Base-by-base conservation (phyloP, 2,329 filamentous ascomycete species). In the Colletotrichum scovillei region DNA sequence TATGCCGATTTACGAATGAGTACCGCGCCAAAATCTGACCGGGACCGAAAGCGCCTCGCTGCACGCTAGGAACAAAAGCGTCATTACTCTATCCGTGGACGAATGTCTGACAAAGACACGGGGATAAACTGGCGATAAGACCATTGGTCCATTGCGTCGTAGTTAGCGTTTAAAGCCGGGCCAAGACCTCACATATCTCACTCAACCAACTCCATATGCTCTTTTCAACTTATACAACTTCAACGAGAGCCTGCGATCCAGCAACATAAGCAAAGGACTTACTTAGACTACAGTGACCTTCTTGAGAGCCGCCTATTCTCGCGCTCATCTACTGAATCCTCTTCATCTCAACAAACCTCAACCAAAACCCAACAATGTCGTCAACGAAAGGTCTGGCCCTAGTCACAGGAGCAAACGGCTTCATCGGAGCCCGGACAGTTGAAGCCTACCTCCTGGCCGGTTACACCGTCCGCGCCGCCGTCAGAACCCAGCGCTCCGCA, bases 381-480 rank as follows among this genome's bases (percentile, higher is more conserved):
- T 62, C 67, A 24, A 22, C 16, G 3, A 57, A 72, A 59, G 67
- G 71, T 5, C 60, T 73, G 12, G 79, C 81, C 14, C 78, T 82
- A 12, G 78, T 85, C 22, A 83, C 83, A 0, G 83, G 83, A 32
- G 81, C 82, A 67, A 84, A 84, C 64, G 83, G 82, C 66, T 85
- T 82, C 76, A 83, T 85, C 53, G 82, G 79, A 22, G 79, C 78
- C 14, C 77, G 79, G n/a, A 80, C 83, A 16, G 80, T 82, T 26
- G 77, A 81, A 24, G 78, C 79, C 19, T 80, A 84, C 24, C 81
- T 85, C 6, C 67, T 79, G 22, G 79, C 78, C 14, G 83, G 83
- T 2, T 84, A 84, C 66, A 77, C 77, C 0, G 81, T 84, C n/a
- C 79, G 82, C 2, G 83, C 82, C 63, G 83, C 80, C 1, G 82